Conservation (phyloP, 306 rosid species). For the Spatholobus suberectus region DNA sequence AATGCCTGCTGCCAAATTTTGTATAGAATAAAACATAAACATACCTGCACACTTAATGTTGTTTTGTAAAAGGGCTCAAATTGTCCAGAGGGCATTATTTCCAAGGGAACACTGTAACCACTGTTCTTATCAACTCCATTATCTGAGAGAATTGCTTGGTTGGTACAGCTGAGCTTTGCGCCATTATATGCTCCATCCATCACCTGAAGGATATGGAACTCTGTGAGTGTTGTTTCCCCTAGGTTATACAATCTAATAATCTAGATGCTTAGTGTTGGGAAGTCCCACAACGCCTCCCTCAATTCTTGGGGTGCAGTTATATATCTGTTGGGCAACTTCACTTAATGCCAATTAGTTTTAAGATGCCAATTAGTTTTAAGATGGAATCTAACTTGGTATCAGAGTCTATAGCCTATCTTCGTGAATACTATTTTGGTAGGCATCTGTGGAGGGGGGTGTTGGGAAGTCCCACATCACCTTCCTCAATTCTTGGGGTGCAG, state of each 20-base stretch:
- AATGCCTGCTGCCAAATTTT: constrained; percentile 25
- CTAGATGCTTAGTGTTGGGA: too few relatives aligned
- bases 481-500: too few relatives aligned
- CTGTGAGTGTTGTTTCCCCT: constrained; percentile 30
- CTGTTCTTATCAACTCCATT: constrained; percentile 60
- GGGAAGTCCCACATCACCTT: too few relatives aligned
- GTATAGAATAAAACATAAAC: constrained; percentile 6
- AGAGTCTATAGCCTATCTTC: too few relatives aligned
- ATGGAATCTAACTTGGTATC: too few relatives aligned
- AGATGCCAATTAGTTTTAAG: too few relatives aligned
- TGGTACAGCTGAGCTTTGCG: constrained; percentile 60
- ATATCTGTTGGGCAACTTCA: too few relatives aligned
- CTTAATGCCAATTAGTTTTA: too few relatives aligned
- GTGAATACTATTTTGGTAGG: too few relatives aligned
- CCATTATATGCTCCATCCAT: constrained; percentile 89
- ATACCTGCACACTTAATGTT: constrained; percentile 81
- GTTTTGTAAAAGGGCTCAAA: constrained; percentile 92
- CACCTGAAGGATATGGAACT: constrained; percentile 57
- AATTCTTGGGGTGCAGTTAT: too few relatives aligned
- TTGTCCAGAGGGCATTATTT: constrained; percentile 92
- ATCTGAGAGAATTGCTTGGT: constrained; percentile 89
- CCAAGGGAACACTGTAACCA: constrained; percentile 76
- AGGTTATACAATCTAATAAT: constrained; percentile 21
- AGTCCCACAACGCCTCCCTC: too few relatives aligned
- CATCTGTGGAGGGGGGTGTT: too few relatives aligned